phyloP scores from a whole-genome alignment of 2,329 filamentous ascomycete genomes.

The Diplodia corticola region DNA sequence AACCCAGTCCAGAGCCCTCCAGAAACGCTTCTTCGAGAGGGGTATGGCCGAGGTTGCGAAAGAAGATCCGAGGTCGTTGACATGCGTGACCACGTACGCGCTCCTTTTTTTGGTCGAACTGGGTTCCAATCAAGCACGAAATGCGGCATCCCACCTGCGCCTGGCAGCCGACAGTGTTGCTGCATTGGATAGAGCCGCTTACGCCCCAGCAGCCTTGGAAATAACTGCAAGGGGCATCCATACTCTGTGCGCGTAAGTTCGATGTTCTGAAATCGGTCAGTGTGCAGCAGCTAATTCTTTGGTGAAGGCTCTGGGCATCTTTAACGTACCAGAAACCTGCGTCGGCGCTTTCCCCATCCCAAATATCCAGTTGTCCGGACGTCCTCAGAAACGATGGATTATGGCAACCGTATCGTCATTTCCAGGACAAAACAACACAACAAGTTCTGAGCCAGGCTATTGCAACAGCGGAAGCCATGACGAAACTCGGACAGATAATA shows the following conservation, averaged over 20 bases:
- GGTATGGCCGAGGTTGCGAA: slow-evolving; percentile 25
- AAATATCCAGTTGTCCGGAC: slow-evolving; percentile 26
- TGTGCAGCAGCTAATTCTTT: not conserved
- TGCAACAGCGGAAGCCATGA: slow-evolving; percentile 28
- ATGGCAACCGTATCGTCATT: slow-evolving; percentile 31
- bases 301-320: slow-evolving; percentile 25
- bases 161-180: slow-evolving; percentile 27
- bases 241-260: slow-evolving; percentile 27
- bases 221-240: slow-evolving; percentile 26
- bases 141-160: slow-evolving; percentile 30
- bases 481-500: slow-evolving; percentile 28
- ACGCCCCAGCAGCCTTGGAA: slow-evolving; percentile 24
- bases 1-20: slow-evolving; percentile 25
- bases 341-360: slow-evolving; percentile 24
- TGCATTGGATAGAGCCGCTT: slow-evolving; percentile 8
- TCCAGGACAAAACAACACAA: slow-evolving; percentile 26
- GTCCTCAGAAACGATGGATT: slow-evolving; percentile 25
- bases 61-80: slow-evolving; percentile 25
- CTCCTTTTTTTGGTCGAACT: slow-evolving; percentile 34
- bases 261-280: not conserved
- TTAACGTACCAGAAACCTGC: slow-evolving; percentile 31
- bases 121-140: slow-evolving; percentile 29
- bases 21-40: slow-evolving; percentile 28
- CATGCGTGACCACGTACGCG: slow-evolving; percentile 30
- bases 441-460: slow-evolving; percentile 29